These are phyloP conservation scores for Melampsora americana DNA, from an alignment of 1,284 basidiomycete species.

Conservation along the genomic window DNA sequence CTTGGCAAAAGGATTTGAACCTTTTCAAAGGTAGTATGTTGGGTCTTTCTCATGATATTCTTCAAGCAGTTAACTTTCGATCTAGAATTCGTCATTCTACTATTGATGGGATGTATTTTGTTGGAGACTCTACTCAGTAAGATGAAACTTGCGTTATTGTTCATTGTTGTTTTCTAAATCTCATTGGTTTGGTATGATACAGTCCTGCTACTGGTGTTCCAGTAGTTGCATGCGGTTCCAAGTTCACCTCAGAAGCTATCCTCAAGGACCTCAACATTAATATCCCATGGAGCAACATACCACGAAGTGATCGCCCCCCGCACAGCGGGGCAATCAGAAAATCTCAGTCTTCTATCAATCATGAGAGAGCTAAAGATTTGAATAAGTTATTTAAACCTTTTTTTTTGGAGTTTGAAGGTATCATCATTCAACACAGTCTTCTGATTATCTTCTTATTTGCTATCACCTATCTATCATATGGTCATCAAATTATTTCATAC, in stretches of 20 bases:
- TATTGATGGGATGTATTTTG: constrained; percentile 45
- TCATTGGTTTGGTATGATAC: background rate
- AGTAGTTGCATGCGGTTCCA: constrained; percentile 48
- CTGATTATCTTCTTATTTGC: background rate
- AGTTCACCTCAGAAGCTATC: constrained; percentile 49
- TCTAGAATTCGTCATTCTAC: constrained; percentile 51
- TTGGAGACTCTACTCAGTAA: constrained; percentile 38
- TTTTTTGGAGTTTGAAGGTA: background rate
- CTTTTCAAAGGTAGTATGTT: constrained; percentile 56
- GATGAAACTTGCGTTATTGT: background rate
- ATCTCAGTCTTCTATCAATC: constrained; percentile 7
- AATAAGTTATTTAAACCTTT: constrained; percentile 13
- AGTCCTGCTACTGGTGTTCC: constrained; percentile 54
- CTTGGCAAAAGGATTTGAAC: constrained; percentile 55
- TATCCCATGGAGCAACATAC: constrained; percentile 24
- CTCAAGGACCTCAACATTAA: constrained; percentile 48
- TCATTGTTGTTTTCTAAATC: background rate
- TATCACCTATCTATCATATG: no score
- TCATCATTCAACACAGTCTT: background rate
- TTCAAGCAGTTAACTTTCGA: constrained; percentile 53
- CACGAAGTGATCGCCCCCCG: constrained; percentile 26
- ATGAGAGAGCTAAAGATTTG: constrained; percentile 14
- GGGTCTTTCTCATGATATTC: constrained; percentile 55
- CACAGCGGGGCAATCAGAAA: background rate
- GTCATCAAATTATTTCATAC: no score